Base-by-base conservation (phyloP, 2,329 filamentous ascomycete genomes). In the Curvularia sp. region DNA sequence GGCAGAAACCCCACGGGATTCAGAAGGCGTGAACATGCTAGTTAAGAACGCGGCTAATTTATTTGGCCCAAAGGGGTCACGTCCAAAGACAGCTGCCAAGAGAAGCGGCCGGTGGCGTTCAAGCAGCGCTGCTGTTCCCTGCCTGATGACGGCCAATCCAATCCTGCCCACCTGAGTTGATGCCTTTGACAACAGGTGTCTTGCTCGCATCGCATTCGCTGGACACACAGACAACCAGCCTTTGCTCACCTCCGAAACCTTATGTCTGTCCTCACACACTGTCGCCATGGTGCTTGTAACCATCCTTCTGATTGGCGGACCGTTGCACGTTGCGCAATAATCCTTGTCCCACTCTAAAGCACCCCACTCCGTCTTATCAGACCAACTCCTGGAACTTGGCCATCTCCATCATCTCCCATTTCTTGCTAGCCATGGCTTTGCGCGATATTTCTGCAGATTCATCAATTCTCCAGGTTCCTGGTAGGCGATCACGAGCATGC, bases 11-110 rank as follows among this genome's bases (percentile, higher is more conserved):
- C 47, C 34, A 38, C 47, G 47, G 23, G 21, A 49, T 49, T 38
- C 47, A 39, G 15, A 38, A 13, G 46, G 30, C 30, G 21, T 15
- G 34, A 27, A 27, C 47, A 49, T 49, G 21, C 13, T 18, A 39
- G 9, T 23, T 18, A 49, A 39, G 32, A 28, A 49, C 27, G 36
- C 19, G 38, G 36, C 49, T 51, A 51, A 43, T 43, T 39, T 12
- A 12, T 38, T 30, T 21, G 10, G 30, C 12, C 18, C 42, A 23
- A 39, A 41, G 27, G 34, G 25, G 42, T 53, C 51, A 53, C 43
- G 43, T 53, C 34, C 32, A 53, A 42, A 48, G 32, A 32, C 10
- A n/a, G 42, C 18, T 39, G 51, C 51, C 51, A 53, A 53, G 51
- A 47, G 15, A 41, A 46, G 41, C 23, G 21, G 39, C 50, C 50